phyloP scores from a whole-genome alignment of 192 early-diverging fungal genomes.

The Coemansia sp. region DNA sequence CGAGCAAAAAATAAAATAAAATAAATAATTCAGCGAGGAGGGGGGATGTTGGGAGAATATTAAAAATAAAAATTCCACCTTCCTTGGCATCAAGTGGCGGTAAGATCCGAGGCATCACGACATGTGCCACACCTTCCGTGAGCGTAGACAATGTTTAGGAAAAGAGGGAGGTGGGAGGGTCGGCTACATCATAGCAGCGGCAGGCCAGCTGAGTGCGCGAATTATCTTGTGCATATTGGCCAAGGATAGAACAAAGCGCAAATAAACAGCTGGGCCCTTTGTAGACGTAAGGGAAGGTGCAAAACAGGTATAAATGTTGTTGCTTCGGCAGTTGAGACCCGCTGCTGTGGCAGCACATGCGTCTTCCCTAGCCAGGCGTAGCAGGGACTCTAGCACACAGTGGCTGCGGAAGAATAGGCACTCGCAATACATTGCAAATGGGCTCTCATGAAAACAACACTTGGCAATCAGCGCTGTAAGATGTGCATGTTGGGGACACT shows the following conservation, averaged over 20 bases:
- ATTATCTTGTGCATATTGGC: conserved; percentile 21
- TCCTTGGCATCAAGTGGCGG: not conserved
- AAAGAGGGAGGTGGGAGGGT: not conserved
- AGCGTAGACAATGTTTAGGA: not conserved
- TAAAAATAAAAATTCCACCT: not conserved
- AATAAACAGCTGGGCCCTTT: not conserved
- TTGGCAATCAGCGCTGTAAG: not conserved
- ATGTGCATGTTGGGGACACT: not conserved
- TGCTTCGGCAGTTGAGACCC: not conserved
- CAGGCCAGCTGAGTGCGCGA: conserved; percentile 9
- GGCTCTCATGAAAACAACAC: not conserved
- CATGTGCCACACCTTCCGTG: not conserved
- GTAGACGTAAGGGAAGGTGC: not conserved
- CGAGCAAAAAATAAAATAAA: conserved; percentile 1
- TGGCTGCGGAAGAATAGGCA: not conserved
- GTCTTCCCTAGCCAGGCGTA: not conserved
- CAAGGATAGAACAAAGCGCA: not conserved
- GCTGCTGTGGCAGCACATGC: not conserved
- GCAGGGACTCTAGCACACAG: not conserved
- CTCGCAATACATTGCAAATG: not conserved
- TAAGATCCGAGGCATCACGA: not conserved
- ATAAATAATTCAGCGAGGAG: conserved; percentile 5
- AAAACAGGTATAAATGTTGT: not conserved
- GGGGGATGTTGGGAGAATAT: conserved; percentile 1
- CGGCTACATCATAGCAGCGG: conserved; percentile 1